A percentile compares a stretch with the other conserved stretches of the same genome.
Conservation (phyloP, 129 eudicot genomes). For the Flaveria robusta region DNA sequence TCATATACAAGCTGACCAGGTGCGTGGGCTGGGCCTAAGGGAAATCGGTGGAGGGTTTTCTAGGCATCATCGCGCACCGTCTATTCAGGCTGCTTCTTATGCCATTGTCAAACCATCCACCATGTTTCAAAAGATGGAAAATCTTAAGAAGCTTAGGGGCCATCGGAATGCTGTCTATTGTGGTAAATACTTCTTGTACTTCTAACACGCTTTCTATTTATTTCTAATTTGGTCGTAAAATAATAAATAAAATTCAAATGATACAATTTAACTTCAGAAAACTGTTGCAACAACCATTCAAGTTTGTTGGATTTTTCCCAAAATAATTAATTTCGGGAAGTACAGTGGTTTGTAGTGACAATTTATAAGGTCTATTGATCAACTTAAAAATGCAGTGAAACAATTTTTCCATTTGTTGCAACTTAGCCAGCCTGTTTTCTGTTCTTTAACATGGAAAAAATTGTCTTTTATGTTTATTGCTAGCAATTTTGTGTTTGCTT, state of each 20-base stretch:
- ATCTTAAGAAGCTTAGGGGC: conserved; percentile 72
- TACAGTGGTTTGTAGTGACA: conserved; percentile 8
- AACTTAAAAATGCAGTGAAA: conserved; percentile 3
- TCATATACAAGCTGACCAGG: conserved; percentile 83
- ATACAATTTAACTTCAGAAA: background rate
- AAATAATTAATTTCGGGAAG: conserved; percentile 9
- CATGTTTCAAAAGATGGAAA: conserved; percentile 89
- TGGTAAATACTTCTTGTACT: conserved; percentile 47
- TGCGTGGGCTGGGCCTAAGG: conserved; percentile 76
- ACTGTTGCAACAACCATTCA: background rate
- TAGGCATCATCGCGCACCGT: conserved; percentile 90
- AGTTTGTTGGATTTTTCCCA: background rate
- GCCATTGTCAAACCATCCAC: conserved; percentile 93
- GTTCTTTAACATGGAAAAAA: background rate
- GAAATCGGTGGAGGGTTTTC: conserved; percentile 95
- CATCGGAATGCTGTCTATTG: conserved; percentile 95
- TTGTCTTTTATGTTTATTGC: conserved; percentile 11
- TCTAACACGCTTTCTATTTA: background rate
- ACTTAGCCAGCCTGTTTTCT: background rate
- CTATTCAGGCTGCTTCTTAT: conserved; percentile 79
- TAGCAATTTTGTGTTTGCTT: conserved; percentile 1
- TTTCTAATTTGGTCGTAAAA: background rate
- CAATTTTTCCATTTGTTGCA: background rate
- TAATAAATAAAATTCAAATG: background rate
- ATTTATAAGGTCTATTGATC: background rate